phyloP scores from a whole-genome alignment of 108 stramenopile genomes.

The Nitzschia palea region DNA sequence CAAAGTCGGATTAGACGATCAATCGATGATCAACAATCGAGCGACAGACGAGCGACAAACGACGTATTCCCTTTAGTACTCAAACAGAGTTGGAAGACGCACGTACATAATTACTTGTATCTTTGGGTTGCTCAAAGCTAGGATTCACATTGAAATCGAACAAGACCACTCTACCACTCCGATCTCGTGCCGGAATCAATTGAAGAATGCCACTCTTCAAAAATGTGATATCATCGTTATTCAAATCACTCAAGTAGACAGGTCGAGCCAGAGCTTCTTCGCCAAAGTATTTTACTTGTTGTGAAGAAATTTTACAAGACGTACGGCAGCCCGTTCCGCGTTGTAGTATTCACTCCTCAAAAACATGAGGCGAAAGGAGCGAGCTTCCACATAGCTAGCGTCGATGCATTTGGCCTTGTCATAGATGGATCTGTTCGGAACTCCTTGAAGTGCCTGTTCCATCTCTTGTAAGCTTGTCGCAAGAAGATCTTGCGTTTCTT shows the following conservation, averaged over 20 bases:
- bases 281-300: conserved; percentile 14
- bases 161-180: conserved; percentile 22
- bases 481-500: not conserved
- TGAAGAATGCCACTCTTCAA: conserved; percentile 9
- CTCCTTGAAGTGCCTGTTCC: not conserved
- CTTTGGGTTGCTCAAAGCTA: not conserved
- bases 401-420: not conserved
- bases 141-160: conserved; percentile 6
- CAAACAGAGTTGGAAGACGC: too few relatives aligned
- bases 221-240: conserved; percentile 3
- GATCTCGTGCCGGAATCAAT: conserved; percentile 26
- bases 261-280: not conserved
- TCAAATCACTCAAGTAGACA: conserved; percentile 8
- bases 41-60: too few relatives aligned
- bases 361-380: conserved; percentile 16
- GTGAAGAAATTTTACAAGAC: conserved; percentile 4
- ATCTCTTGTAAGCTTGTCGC: not conserved
- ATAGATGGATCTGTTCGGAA: not conserved
- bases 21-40: too few relatives aligned
- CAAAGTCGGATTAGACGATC: too few relatives aligned
- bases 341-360: conserved; percentile 14
- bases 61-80: too few relatives aligned
- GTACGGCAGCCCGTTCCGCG: conserved; percentile 9
- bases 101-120: conserved; percentile 4
- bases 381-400: not conserved